Evolutionary conservation across 805 yeast genomes (phyloP).

Genomic region (Cephaloascus fragrans): DNA sequence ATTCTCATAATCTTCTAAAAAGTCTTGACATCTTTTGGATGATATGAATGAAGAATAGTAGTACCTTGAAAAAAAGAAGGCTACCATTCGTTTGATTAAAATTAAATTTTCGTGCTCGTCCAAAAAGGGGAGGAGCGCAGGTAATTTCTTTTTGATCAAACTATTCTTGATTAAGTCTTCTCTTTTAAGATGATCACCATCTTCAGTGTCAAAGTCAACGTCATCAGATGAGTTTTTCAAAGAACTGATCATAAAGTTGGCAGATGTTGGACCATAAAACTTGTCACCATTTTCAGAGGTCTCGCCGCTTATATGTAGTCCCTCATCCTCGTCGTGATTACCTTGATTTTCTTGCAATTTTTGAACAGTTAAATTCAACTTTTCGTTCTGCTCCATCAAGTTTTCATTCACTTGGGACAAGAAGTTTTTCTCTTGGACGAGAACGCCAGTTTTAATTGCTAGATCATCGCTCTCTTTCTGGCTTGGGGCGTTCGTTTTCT

Average conservation of each 20-base stretch:
- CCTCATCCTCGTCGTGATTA: background rate
- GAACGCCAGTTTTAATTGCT: background rate
- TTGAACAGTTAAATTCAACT: background rate
- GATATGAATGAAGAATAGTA: background rate
- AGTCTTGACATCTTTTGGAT: background rate
- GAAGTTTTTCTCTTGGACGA: background rate
- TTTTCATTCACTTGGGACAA: background rate
- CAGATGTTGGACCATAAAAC: conserved; percentile 44
- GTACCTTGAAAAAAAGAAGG: background rate
- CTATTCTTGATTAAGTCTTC: conserved; percentile 17
- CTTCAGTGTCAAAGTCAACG: conserved; percentile 9
- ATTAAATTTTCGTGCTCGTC: background rate
- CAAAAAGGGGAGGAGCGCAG: background rate
- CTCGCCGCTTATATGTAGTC: conserved; percentile 22
- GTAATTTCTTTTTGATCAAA: conserved; percentile 14
- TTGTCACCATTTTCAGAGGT: conserved; percentile 29
- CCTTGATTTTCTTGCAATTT: background rate
- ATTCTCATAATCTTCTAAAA: background rate
- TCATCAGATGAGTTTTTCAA: conserved; percentile 12
- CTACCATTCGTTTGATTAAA: background rate
- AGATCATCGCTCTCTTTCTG: background rate
- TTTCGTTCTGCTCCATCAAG: background rate
- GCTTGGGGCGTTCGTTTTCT: background rate
- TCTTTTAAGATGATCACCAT: conserved; percentile 14
- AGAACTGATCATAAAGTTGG: conserved; percentile 34